Base-by-base conservation (phyloP, 257 asterid genomes). In the Anisodus acutangulus region DNA sequence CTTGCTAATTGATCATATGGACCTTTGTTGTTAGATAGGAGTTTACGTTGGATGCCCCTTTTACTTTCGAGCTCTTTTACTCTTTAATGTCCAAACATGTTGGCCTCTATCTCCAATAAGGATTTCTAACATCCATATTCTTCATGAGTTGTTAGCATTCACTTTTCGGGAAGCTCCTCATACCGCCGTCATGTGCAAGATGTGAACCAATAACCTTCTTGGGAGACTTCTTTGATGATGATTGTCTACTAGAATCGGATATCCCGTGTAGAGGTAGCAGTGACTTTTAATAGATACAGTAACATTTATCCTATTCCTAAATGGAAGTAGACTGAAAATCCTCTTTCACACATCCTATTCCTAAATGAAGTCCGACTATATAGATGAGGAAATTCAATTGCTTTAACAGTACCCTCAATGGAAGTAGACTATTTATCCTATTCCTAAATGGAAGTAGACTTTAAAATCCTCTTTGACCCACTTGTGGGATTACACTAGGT, bases 21-120 rank as follows among this genome's bases (percentile, higher is more conserved):
- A 47, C 80, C 43, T 74, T 72, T n/a, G 12, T 49, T 74, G 80
- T 49, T 72, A 72, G 17, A 47, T 74, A 19, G 57, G 43, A 74
- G 15, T 22, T 19, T 12, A 12, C 49, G 80, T 22, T 76, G 47
- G 81, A 9, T n/a, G 35, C 35, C 3, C 58, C 57, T 2, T 71
- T 71, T 43, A 3, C 58, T 71, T 45, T 8, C 6, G 13, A 62
- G 35, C 57, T 15, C 12, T 45, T 31, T 45, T 71, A 71, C 79
- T 71, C 53, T 13, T 51, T 45, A 10, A 71, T n/a, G 79, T 71
- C 39, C 37, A n/a, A 1, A 4, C 57, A 43, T 31, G 9, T 45
- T 31, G 45, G 79, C 37, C 9, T 1, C 58, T 43, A 70, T 43
- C 37, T 17, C 57, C 37, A 9, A 3, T 71, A 49, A 49, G 12